Percentiles rank a stretch among this genome's conserved stretches.
Conservation (phyloP, 164 flowering plant genomes). For the Stephania cephalantha region DNA sequence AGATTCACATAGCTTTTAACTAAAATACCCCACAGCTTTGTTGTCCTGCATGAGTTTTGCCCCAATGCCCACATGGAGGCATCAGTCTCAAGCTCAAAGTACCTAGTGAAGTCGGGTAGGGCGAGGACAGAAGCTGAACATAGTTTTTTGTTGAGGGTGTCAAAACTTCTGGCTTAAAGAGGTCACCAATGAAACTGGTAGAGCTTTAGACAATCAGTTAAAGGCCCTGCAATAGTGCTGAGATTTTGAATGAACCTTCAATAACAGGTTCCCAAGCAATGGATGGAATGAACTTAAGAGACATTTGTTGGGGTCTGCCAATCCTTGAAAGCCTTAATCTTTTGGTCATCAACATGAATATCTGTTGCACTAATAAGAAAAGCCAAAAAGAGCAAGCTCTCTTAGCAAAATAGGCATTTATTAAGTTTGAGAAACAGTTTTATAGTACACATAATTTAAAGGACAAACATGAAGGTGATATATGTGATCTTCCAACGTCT, state of each 20-base stretch:
- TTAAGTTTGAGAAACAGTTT: not conserved
- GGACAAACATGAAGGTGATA: not conserved
- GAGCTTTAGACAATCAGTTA: slow-evolving; percentile 6
- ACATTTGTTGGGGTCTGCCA: slow-evolving; percentile 2
- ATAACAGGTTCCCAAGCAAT: slow-evolving; percentile 10
- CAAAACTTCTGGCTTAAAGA: too few species aligned
- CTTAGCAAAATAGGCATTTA: not conserved
- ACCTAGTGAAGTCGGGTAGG: too few species aligned
- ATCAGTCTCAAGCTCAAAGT: too few species aligned
- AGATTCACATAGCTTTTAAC: too few species aligned
- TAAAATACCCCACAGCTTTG: too few species aligned
- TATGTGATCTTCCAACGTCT: not conserved
- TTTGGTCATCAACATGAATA: slow-evolving; percentile 7
- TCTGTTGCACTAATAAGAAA: not conserved
- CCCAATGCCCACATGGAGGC: too few species aligned
- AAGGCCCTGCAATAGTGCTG: not conserved
- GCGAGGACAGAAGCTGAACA: too few species aligned
- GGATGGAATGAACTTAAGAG: slow-evolving; percentile 1
- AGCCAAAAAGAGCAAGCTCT: not conserved
- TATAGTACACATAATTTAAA: not conserved
- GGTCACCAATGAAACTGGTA: not conserved
- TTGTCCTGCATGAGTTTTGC: too few species aligned
- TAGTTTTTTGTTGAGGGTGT: too few species aligned
- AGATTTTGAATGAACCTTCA: slow-evolving; percentile 3
- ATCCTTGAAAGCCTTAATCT: not conserved